A percentile compares a stretch with the other conserved stretches of the same genome.
Evolutionary conservation across 75 land plant genomes (phyloP).

Genomic region (Selaginella tamariscina): DNA sequence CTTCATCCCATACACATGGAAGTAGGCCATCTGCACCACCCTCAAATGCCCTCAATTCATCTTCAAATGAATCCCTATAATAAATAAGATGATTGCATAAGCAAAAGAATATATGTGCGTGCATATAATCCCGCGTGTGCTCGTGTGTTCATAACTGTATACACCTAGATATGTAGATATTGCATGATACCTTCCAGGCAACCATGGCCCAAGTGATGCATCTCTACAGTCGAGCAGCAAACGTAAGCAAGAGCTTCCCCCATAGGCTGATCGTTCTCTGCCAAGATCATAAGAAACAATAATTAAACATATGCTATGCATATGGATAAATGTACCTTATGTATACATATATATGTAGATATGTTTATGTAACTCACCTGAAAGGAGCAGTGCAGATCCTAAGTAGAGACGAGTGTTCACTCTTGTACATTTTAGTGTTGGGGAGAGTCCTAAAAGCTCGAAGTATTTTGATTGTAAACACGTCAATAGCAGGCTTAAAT

Average conservation of each 20-base stretch:
- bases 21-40: slow-evolving; percentile 83
- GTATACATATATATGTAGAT: not conserved
- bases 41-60: slow-evolving; percentile 91
- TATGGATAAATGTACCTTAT: not conserved
- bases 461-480: slow-evolving; percentile 58
- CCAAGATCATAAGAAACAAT: slow-evolving; percentile 5
- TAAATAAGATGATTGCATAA: slow-evolving; percentile 1
- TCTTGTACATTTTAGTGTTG: slow-evolving; percentile 55
- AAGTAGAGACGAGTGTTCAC: slow-evolving; percentile 59
- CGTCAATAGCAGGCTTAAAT: slow-evolving; percentile 43
- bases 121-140: not conserved
- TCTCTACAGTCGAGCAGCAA: slow-evolving; percentile 66
- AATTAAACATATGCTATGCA: not conserved
- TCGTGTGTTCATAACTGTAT: not conserved
- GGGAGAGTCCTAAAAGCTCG: slow-evolving; percentile 74
- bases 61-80: slow-evolving; percentile 87
- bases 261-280: slow-evolving; percentile 70
- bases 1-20: slow-evolving; percentile 91
- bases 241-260: slow-evolving; percentile 75
- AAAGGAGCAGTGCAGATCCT: slow-evolving; percentile 73
- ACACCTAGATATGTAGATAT: not conserved
- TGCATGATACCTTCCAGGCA: slow-evolving; percentile 98
- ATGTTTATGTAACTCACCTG: slow-evolving; percentile 31
- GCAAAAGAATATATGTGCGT: not conserved
- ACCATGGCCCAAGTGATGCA: slow-evolving; percentile 95